These are phyloP conservation scores for Zygoascus bituminiphila DNA, from an alignment of 805 yeast species.

Conservation along the genomic window DNA sequence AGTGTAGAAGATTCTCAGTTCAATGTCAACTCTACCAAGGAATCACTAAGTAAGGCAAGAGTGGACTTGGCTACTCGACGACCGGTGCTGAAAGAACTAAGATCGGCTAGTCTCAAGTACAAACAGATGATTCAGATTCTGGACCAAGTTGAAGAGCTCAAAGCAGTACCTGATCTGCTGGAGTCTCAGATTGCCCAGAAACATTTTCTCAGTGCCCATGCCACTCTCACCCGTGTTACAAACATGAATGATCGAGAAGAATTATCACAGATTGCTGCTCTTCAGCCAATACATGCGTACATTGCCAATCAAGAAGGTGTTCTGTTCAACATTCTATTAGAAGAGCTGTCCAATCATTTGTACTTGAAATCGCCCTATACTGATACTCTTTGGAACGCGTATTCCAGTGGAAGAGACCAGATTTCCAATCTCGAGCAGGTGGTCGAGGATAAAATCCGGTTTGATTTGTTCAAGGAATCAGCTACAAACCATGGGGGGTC, in stretches of 20 bases:
- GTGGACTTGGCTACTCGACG: slow-evolving; percentile 45
- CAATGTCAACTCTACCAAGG: slow-evolving; percentile 41
- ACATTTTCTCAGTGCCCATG: slow-evolving; percentile 58
- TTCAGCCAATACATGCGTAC: slow-evolving; percentile 26
- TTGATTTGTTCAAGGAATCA: slow-evolving; percentile 20
- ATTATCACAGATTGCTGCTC: slow-evolving; percentile 25
- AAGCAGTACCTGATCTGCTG: slow-evolving; percentile 49
- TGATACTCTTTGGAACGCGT: slow-evolving; percentile 23
- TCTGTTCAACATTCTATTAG: slow-evolving; percentile 64
- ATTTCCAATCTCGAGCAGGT: slow-evolving; percentile 17
- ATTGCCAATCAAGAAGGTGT: slow-evolving; percentile 32
- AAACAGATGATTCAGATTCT: slow-evolving; percentile 63
- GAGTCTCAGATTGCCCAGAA: slow-evolving; percentile 65
- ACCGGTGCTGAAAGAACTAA: slow-evolving; percentile 54
- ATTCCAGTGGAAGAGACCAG: slow-evolving; percentile 17
- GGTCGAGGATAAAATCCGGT: slow-evolving; percentile 19
- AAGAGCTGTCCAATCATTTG: slow-evolving; percentile 64
- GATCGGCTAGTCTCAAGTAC: slow-evolving; percentile 52
- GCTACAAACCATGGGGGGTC: slow-evolving; percentile 18
- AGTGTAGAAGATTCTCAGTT: slow-evolving; percentile 59
- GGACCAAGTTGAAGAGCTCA: slow-evolving; percentile 54
- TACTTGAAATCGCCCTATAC: slow-evolving; percentile 44
- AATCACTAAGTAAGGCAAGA: slow-evolving; percentile 41
- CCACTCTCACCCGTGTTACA: slow-evolving; percentile 40
- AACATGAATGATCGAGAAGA: slow-evolving; percentile 25